Evolutionary conservation across 73 alveolate genomes (phyloP).

Genomic region (Paraurostyla sp.): DNA sequence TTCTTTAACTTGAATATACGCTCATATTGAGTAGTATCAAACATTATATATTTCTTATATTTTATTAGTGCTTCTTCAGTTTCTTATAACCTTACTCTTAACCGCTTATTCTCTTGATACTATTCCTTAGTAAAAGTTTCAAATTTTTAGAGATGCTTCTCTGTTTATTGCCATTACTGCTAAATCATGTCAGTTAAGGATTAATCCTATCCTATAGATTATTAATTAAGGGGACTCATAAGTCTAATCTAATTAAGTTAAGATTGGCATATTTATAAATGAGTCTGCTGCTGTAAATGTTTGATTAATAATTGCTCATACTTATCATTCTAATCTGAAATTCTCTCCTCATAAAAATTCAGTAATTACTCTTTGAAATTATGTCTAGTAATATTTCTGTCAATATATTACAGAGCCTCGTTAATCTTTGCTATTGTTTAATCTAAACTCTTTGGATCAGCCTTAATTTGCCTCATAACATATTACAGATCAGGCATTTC

Average conservation of each 20-base stretch:
- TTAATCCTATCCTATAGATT: background rate
- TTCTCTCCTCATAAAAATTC: conserved; percentile 16
- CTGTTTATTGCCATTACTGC: conserved; percentile 8
- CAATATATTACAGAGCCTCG: conserved; percentile 44
- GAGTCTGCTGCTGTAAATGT: conserved; percentile 31
- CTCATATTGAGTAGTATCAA: conserved; percentile 50
- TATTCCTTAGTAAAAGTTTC: conserved; percentile 3
- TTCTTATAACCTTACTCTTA: background rate
- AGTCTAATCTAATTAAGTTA: background rate
- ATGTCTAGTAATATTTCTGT: conserved; percentile 44
- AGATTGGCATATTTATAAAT: background rate
- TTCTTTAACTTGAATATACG: conserved; percentile 7
- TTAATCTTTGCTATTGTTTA: conserved; percentile 8
- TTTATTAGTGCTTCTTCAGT: conserved; percentile 3
- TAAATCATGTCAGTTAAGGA: background rate
- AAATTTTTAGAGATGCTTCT: background rate
- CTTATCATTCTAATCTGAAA: background rate
- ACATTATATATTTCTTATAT: conserved; percentile 30
- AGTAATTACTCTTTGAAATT: conserved; percentile 42
- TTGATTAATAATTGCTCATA: conserved; percentile 5
- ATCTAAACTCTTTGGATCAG: conserved; percentile 26
- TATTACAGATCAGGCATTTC: background rate
- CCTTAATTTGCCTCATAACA: background rate
- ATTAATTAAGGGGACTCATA: background rate
- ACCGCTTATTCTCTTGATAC: background rate